A percentile compares a stretch with the other conserved stretches of the same genome.
These are phyloP conservation scores for Flaveria ramosissima DNA, from an alignment of 129 eudicot species.

Conservation along the genomic window DNA sequence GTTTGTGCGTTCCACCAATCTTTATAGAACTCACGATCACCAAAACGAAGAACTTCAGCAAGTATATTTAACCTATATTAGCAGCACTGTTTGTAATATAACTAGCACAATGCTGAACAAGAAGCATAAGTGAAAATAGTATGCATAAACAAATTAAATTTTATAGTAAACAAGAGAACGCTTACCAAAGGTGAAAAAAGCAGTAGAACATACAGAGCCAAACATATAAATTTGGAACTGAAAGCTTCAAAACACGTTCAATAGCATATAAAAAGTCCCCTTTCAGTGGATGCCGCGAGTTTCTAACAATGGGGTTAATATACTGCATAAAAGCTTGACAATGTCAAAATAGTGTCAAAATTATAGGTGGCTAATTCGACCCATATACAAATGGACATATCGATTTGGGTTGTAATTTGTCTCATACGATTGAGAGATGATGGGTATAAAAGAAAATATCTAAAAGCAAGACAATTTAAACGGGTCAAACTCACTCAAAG, in stretches of 20 bases:
- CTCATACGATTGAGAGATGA: not conserved
- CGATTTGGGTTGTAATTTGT: not conserved
- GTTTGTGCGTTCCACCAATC: constrained; percentile 96
- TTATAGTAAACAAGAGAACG: not conserved
- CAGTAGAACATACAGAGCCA: constrained; percentile 96
- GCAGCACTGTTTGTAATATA: constrained; percentile 35
- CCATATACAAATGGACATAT: not conserved
- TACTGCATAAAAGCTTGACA: constrained; percentile 50
- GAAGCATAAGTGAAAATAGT: not conserved
- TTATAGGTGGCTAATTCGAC: not conserved
- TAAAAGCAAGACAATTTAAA: not conserved
- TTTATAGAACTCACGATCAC: constrained; percentile 89
- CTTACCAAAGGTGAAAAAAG: constrained; percentile 84
- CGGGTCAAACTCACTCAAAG: not conserved
- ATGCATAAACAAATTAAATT: constrained; percentile 19
- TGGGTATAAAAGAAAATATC: not conserved
- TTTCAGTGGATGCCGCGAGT: constrained; percentile 92
- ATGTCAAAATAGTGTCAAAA: constrained; percentile 13
- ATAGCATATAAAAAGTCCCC: constrained; percentile 84
- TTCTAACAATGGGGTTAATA: constrained; percentile 87
- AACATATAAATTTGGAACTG: constrained; percentile 89
- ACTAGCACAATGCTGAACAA: constrained; percentile 20
- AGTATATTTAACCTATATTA: constrained; percentile 78
- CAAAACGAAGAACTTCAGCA: constrained; percentile 84
- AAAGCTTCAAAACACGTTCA: constrained; percentile 95